Conservation (phyloP, 225 moss, liverwort and hornwort genomes). For the Bryum argenteum region DNA sequence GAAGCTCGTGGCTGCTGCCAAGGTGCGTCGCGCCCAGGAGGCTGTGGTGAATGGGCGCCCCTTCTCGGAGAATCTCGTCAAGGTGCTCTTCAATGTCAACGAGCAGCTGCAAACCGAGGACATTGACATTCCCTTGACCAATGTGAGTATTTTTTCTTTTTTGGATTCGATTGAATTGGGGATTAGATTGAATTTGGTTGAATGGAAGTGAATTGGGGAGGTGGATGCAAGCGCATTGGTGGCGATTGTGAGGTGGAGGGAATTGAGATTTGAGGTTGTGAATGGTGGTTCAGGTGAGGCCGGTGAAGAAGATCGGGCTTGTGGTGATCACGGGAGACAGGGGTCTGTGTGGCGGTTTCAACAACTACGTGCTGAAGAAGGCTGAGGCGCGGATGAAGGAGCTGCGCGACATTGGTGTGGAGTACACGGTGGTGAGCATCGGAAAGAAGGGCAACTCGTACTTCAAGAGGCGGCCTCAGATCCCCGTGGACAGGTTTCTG, state of each 20-base stretch:
- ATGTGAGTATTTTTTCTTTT: constrained; percentile 34
- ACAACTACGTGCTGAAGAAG: constrained; percentile 79
- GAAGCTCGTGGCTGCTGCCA: constrained; percentile 91
- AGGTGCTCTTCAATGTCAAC: constrained; percentile 82
- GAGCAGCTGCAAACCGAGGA: constrained; percentile 77
- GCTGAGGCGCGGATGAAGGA: constrained; percentile 72
- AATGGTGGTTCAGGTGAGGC: constrained; percentile 47
- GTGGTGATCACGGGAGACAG: constrained; percentile 84
- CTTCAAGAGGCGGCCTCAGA: constrained; percentile 71
- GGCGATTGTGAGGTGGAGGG: background rate
- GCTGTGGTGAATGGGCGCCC: constrained; percentile 88
- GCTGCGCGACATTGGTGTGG: constrained; percentile 58
- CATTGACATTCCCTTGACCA: constrained; percentile 81
- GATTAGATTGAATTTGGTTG: background rate
- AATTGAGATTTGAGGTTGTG: constrained; percentile 11
- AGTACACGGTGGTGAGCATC: constrained; percentile 66
- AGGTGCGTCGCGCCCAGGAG: constrained; percentile 95
- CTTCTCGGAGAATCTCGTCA: constrained; percentile 88
- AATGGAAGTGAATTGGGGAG: background rate
- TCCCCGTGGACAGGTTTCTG: constrained; percentile 59
- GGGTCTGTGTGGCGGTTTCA: constrained; percentile 82
- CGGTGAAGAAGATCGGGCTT: constrained; percentile 69
- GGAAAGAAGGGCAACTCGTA: constrained; percentile 83
- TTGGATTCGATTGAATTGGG: background rate
- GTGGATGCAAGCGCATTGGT: background rate